These are phyloP conservation scores for Cruciata laevipes DNA, from an alignment of 257 asterid genomes.

Conservation along the genomic window DNA sequence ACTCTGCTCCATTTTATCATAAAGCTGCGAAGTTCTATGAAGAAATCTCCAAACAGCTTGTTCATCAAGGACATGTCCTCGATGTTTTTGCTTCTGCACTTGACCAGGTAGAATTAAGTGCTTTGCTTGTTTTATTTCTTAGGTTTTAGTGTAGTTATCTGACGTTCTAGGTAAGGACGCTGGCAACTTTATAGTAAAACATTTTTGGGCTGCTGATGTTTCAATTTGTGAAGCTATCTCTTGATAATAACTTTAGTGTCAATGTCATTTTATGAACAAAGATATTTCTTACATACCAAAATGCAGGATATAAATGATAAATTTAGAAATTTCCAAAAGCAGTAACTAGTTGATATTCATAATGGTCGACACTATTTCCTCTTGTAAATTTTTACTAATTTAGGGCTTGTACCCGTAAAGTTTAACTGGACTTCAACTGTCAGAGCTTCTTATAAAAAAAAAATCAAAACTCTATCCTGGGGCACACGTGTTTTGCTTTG, in stretches of 20 bases:
- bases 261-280: not conserved
- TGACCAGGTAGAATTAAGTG: constrained; percentile 64
- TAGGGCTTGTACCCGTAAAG: not conserved
- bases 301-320: not conserved
- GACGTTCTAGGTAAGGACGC: not conserved
- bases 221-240: not conserved
- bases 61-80: constrained; percentile 94
- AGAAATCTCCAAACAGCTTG: constrained; percentile 81
- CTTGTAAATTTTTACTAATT: not conserved
- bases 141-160: not conserved
- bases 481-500: not conserved
- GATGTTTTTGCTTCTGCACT: constrained; percentile 95
- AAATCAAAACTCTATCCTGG: not conserved
- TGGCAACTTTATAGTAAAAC: not conserved
- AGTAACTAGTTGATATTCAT: not conserved
- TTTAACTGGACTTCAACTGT: not conserved
- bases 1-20: constrained; percentile 80
- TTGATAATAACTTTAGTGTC: not conserved
- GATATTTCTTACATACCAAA: not conserved
- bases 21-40: constrained; percentile 92
- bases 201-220: constrained; percentile 2
- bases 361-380: not conserved
- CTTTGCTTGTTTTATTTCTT: not conserved
- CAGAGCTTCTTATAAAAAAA: not conserved
- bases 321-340: not conserved